These are phyloP conservation scores for Tilletia caries DNA, from an alignment of 1,284 basidiomycete species.

Conservation along the genomic window DNA sequence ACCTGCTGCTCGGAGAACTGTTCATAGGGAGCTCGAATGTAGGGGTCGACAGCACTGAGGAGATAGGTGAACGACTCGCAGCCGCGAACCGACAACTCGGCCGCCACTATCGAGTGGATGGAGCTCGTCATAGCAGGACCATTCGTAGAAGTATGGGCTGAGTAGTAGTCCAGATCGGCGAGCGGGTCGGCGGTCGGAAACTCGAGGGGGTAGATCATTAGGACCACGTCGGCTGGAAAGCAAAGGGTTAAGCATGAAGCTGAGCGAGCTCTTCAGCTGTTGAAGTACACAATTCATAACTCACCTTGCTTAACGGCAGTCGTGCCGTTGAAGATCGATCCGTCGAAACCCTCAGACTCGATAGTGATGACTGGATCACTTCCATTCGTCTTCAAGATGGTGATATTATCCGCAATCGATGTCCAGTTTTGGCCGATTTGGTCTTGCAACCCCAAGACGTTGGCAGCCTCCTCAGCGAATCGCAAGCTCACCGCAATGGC, in stretches of 20 bases:
- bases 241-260: no score
- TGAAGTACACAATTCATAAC: not conserved
- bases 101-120: slow-evolving; percentile 31
- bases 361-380: slow-evolving; percentile 28
- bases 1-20: slow-evolving; percentile 41
- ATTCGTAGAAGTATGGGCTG: slow-evolving; percentile 21
- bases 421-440: slow-evolving; percentile 28
- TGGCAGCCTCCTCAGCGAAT: slow-evolving; percentile 24
- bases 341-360: slow-evolving; percentile 33
- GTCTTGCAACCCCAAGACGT: slow-evolving; percentile 20
- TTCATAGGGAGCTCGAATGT: slow-evolving; percentile 35
- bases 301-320: slow-evolving; percentile 36
- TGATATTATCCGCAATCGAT: slow-evolving; percentile 25
- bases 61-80: slow-evolving; percentile 40
- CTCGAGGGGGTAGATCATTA: slow-evolving; percentile 43
- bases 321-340: slow-evolving; percentile 25
- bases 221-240: slow-evolving; percentile 33
- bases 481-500: slow-evolving; percentile 28
- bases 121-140: slow-evolving; percentile 46
- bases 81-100: slow-evolving; percentile 28
- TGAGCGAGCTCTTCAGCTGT: no score
- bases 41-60: slow-evolving; percentile 31
- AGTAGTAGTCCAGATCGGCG: slow-evolving; percentile 37
- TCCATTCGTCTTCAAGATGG: slow-evolving; percentile 17
- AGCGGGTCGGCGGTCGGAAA: slow-evolving; percentile 20